Conservation (phyloP, 305 asterid genomes). For the Salvia sclarea region DNA sequence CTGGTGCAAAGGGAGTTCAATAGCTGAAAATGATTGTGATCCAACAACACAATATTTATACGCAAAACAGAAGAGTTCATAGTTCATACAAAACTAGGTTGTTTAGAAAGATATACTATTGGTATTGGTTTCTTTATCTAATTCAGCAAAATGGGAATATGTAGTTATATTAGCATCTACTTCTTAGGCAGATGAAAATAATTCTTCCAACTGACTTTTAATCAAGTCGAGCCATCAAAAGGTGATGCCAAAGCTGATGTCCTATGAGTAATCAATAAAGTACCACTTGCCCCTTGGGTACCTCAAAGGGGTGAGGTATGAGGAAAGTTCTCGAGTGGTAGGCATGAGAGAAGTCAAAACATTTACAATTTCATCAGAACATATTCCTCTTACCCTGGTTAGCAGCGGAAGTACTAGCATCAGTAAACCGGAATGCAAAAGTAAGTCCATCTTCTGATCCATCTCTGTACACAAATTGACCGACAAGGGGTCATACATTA, state of each 20-base stretch:
- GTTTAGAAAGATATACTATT: background rate
- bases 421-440: conserved; percentile 96
- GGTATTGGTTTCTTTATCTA: background rate
- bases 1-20: background rate
- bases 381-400: conserved; percentile 72
- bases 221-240: background rate
- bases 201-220: background rate
- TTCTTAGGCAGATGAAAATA: no score
- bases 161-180: no score
- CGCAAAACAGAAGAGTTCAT: no score
- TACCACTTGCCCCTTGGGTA: background rate
- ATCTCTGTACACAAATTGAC: conserved; percentile 57
- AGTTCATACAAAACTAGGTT: background rate
- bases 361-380: conserved; percentile 29
- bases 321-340: background rate
- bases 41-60: background rate
- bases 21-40: background rate
- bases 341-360: conserved; percentile 20
- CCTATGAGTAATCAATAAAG: background rate
- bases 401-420: conserved; percentile 70
- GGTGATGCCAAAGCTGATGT: background rate
- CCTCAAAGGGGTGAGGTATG: conserved; percentile 5
- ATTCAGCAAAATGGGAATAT: background rate
- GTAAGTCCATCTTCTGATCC: conserved; percentile 95
- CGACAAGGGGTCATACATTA: conserved; percentile 22